Evolutionary conservation across 257 asterid genomes (phyloP), one percentile per base, ranked within the genome.

Genomic region (Verbena officinalis): DNA sequence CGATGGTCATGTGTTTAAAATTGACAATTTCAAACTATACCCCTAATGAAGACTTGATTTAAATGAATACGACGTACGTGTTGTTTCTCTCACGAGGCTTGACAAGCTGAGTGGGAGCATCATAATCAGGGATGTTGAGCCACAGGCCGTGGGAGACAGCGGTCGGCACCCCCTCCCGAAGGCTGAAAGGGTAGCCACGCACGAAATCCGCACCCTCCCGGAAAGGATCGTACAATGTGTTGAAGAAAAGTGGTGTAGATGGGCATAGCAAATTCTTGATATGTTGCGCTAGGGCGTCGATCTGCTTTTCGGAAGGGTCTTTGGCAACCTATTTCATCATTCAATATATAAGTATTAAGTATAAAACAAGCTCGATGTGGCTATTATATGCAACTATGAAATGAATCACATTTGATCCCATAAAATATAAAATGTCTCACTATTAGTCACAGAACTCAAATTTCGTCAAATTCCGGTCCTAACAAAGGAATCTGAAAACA

Each of bases 71-170:
- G 3, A 36, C 40, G 1, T 36, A 36, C 14, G 40, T 10, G 23
- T 78, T 65, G 81, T 85, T 85, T 59, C 92, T 76, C 78, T 85
- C 92, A 9, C 71, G 83, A 33, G 92, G 92, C 79, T 85, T 85
- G 72, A 84, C 91, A 5, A 84, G 86, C 68, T 84, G 91, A 4
- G 91, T 84, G 1, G 88, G 91, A 16, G 92, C 92, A 24, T 82
- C 92, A 43, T 85, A 85, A 20, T 85, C 92, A 1, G 92, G 92
- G 34, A 85, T 85, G 79, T 85, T 85, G 38, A 85, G 69, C 89
- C 88, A 85, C 19, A 85, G 84, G 43, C 92, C 92, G 56, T 85
- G 92, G 10, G 92, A 85, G 22, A 82, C 83, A 15, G 92, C 92
- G 1, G 92, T 85, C 1, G 86, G 80, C 9, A 68, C 89, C 15